Evolutionary conservation across 192 early-diverging fungal genomes (phyloP).

Genomic region (Diversispora epigaea): DNA sequence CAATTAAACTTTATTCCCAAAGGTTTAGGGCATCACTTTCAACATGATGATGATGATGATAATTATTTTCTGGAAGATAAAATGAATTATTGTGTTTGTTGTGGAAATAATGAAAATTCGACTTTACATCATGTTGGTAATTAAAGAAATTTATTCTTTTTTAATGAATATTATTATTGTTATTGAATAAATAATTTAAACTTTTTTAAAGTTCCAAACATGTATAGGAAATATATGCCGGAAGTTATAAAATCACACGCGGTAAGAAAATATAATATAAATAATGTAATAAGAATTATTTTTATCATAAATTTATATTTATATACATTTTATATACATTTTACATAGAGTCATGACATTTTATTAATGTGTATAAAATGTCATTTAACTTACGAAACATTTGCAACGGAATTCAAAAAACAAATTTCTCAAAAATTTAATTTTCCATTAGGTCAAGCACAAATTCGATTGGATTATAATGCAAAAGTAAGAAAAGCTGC

Average conservation of each 20-base stretch:
- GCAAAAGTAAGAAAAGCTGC: conserved; percentile 36
- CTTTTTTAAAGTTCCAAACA: conserved; percentile 34
- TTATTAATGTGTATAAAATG: conserved; percentile 38
- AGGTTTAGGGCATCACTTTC: conserved; percentile 34
- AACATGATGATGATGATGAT: not conserved
- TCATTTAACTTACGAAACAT: conserved; percentile 35
- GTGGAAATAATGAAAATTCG: conserved; percentile 23
- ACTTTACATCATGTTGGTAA: conserved; percentile 39
- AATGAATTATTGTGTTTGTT: conserved; percentile 39
- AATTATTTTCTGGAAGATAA: conserved; percentile 43
- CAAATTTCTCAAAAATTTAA: conserved; percentile 24
- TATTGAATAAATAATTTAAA: too few species aligned
- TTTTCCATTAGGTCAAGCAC: conserved; percentile 35
- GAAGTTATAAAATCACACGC: conserved; percentile 41
- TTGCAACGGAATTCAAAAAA: conserved; percentile 36
- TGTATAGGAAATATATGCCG: conserved; percentile 45
- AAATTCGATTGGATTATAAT: conserved; percentile 32
- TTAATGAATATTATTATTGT: too few species aligned
- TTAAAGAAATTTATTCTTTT: too few species aligned
- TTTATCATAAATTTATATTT: not conserved
- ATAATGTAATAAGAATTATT: not conserved
- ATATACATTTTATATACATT: not conserved
- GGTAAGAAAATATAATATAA: conserved; percentile 25
- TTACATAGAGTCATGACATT: conserved; percentile 39
- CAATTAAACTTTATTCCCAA: conserved; percentile 38